These are phyloP conservation scores for Alnus glutinosa DNA, from an alignment of 306 rosid genomes.

Conservation along the genomic window DNA sequence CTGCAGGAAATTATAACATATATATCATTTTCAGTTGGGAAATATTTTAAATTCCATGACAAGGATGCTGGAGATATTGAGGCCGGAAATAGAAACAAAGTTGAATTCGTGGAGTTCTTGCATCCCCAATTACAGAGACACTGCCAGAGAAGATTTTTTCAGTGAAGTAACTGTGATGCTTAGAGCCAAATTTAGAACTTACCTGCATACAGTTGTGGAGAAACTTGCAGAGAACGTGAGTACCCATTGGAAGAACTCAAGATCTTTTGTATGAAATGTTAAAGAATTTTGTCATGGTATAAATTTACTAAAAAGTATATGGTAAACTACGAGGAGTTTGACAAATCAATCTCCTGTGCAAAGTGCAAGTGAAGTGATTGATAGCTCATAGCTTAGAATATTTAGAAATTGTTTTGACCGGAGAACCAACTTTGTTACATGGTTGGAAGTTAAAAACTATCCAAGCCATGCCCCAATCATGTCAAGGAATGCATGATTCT, in stretches of 20 bases:
- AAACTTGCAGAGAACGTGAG: constrained; percentile 40
- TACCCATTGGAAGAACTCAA: background rate
- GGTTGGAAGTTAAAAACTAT: no score
- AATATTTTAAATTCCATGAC: constrained; percentile 35
- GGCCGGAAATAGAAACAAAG: constrained; percentile 33
- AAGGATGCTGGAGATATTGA: constrained; percentile 34
- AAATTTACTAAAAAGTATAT: background rate
- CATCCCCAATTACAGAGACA: constrained; percentile 23
- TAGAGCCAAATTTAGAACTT: constrained; percentile 36
- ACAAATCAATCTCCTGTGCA: no score
- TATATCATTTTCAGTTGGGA: constrained; percentile 24
- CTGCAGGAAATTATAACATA: background rate
- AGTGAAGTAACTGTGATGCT: constrained; percentile 27
- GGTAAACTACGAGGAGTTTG: background rate
- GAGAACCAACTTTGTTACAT: background rate
- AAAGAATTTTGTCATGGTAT: background rate
- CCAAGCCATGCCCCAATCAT: no score
- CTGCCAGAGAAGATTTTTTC: constrained; percentile 25
- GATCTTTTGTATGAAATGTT: background rate
- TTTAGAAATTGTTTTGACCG: background rate
- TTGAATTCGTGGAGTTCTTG: constrained; percentile 31
- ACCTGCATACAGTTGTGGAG: constrained; percentile 32
- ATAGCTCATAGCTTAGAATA: background rate
- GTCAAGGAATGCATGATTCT: background rate
- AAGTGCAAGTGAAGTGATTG: background rate